A percentile compares a stretch with the other conserved stretches of the same genome.
Evolutionary conservation across 176 grass and related monocot genomes (phyloP).

Genomic region (Bothriochloa decipiens): DNA sequence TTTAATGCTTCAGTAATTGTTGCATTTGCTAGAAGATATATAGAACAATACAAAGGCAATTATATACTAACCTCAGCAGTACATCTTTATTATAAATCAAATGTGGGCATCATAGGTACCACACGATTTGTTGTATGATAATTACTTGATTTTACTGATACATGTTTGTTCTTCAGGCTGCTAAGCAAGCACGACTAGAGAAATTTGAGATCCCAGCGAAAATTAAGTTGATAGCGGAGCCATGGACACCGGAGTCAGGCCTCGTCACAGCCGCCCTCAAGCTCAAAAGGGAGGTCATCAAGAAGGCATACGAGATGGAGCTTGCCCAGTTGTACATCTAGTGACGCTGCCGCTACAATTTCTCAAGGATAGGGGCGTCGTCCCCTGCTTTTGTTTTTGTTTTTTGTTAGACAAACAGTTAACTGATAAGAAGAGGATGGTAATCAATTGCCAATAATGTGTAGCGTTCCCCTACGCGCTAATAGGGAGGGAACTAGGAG

Average conservation of each 20-base stretch:
- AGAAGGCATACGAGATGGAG: conserved; percentile 63
- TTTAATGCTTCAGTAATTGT: background rate
- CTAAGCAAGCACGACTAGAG: conserved; percentile 68
- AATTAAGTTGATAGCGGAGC: conserved; percentile 73
- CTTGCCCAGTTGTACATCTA: conserved; percentile 65
- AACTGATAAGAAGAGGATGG: background rate
- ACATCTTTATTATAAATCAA: background rate
- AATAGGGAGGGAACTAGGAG: background rate
- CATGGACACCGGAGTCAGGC: conserved; percentile 87
- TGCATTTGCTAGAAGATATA: background rate
- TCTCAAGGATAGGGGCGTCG: background rate
- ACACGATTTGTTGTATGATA: background rate
- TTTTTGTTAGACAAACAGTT: background rate
- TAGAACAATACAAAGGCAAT: background rate
- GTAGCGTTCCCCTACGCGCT: background rate
- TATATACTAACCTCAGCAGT: background rate
- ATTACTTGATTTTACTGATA: background rate
- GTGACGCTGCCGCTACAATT: background rate
- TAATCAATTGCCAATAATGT: background rate
- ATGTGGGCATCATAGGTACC: background rate
- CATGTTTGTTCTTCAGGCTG: conserved; percentile 56
- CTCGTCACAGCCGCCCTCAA: conserved; percentile 90
- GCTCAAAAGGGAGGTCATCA: conserved; percentile 89
- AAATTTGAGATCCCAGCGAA: conserved; percentile 91
- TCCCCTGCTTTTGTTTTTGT: background rate